Evolutionary conservation across 2,329 filamentous ascomycete species (phyloP).

Genomic region (Monilinia aucupariae): DNA sequence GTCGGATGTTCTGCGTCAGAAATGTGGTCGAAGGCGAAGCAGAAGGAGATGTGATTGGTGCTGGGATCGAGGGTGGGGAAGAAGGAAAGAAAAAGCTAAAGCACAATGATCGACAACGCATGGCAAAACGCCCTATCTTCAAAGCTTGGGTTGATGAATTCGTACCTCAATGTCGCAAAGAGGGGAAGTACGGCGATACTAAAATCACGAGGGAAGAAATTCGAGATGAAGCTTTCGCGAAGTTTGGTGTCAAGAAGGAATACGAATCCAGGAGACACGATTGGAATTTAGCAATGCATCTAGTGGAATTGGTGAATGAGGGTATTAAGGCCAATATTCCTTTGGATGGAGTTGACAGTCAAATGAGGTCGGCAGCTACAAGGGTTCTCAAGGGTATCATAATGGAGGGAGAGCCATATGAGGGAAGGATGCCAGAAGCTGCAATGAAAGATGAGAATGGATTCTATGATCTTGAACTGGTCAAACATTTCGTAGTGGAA

Average conservation of each 20-base stretch:
- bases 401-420: slow-evolving; percentile 40
- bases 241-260: slow-evolving; percentile 43
- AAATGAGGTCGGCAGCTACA: slow-evolving; percentile 27
- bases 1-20: slow-evolving; percentile 51
- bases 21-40: slow-evolving; percentile 32
- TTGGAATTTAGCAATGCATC: slow-evolving; percentile 41
- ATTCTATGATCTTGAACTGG: slow-evolving; percentile 41
- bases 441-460: slow-evolving; percentile 38
- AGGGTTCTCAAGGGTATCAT: slow-evolving; percentile 47
- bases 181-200: slow-evolving; percentile 36
- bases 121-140: slow-evolving; percentile 52
- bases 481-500: slow-evolving; percentile 40
- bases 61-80: slow-evolving; percentile 30
- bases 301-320: slow-evolving; percentile 41
- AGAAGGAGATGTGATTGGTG: slow-evolving; percentile 17
- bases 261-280: slow-evolving; percentile 42
- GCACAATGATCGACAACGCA: slow-evolving; percentile 52
- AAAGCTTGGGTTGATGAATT: slow-evolving; percentile 58
- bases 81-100: slow-evolving; percentile 39
- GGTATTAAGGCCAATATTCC: slow-evolving; percentile 42
- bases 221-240: slow-evolving; percentile 47
- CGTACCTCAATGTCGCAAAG: slow-evolving; percentile 46
- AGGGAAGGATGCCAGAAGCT: slow-evolving; percentile 35
- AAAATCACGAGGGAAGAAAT: slow-evolving; percentile 41
- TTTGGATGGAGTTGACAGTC: slow-evolving; percentile 7